These are phyloP conservation scores for Trichoderma cornu-damae DNA, from an alignment of 2,329 filamentous ascomycete species.

Conservation along the genomic window DNA sequence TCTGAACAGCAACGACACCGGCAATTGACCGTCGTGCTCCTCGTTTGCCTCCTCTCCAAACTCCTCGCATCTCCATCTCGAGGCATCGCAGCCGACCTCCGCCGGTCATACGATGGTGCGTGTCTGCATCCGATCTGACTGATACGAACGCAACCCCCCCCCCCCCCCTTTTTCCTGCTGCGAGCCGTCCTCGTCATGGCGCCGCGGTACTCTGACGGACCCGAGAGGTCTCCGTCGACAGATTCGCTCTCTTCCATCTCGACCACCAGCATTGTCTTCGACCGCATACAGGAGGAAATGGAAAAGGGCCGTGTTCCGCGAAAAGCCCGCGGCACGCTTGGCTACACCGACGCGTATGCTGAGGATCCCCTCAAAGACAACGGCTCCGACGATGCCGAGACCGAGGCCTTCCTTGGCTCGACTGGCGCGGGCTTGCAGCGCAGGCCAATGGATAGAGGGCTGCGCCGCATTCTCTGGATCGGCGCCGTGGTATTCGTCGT, in stretches of 20 bases:
- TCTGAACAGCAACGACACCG: constrained; percentile 6
- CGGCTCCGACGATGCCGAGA: constrained; percentile 39
- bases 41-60: background rate
- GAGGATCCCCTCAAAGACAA: constrained; percentile 32
- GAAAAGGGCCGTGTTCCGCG: constrained; percentile 29
- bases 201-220: background rate
- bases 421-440: constrained; percentile 34
- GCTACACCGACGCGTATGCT: constrained; percentile 35
- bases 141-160: background rate
- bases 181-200: constrained; percentile 11
- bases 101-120: background rate
- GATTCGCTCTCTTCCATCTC: constrained; percentile 72
- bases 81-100: background rate
- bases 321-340: constrained; percentile 23
- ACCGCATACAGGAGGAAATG: constrained; percentile 60
- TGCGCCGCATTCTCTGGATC: constrained; percentile 59
- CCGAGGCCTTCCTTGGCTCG: constrained; percentile 46
- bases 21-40: background rate
- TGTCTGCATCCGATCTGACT: background rate
- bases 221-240: constrained; percentile 36
- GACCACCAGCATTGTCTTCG: constrained; percentile 76
- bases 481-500: constrained; percentile 56
- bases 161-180: constrained; percentile 3
- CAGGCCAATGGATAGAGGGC: constrained; percentile 59
- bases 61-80: background rate